Percentiles rank a stretch among this genome's conserved stretches.
Evolutionary conservation across 2,329 filamentous ascomycete genomes (phyloP).

Genomic region (Pseudogymnoascus sp.): DNA sequence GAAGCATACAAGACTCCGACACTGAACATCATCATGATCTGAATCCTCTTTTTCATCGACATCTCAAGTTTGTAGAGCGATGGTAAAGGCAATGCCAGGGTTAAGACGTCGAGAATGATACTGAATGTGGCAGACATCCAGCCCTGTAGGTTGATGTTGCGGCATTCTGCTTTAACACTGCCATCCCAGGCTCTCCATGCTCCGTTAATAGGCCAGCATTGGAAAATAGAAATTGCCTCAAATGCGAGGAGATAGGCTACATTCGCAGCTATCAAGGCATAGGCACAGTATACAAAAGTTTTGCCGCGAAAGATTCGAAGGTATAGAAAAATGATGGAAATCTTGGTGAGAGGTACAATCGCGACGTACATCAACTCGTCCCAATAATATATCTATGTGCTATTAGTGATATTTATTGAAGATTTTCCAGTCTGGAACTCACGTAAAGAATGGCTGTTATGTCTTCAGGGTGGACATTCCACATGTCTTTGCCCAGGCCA

Average conservation of each 20-base stretch:
- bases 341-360: slow-evolving; percentile 39
- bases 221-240: slow-evolving; percentile 34
- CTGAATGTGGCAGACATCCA: slow-evolving; percentile 46
- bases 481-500: slow-evolving; percentile 38
- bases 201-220: slow-evolving; percentile 42
- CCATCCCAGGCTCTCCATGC: slow-evolving; percentile 48
- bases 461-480: slow-evolving; percentile 35
- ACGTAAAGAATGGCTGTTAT: slow-evolving; percentile 35
- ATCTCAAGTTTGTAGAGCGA: slow-evolving; percentile 36
- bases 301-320: slow-evolving; percentile 42
- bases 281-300: background rate
- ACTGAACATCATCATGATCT: slow-evolving; percentile 43
- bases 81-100: slow-evolving; percentile 42
- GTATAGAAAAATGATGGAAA: slow-evolving; percentile 48
- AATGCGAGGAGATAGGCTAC: slow-evolving; percentile 26
- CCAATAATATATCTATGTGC: slow-evolving; percentile 33
- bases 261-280: slow-evolving; percentile 15
- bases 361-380: slow-evolving; percentile 39
- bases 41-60: slow-evolving; percentile 40
- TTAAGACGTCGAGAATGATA: slow-evolving; percentile 44
- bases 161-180: slow-evolving; percentile 38
- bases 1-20: slow-evolving; percentile 34
- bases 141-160: slow-evolving; percentile 40
- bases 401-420: slow-evolving; percentile 4
- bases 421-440: background rate